Evolutionary conservation across 1,139 yeast species (phyloP), one percentile per base, ranked within the genome.

Genomic region (Pichia sp.): DNA sequence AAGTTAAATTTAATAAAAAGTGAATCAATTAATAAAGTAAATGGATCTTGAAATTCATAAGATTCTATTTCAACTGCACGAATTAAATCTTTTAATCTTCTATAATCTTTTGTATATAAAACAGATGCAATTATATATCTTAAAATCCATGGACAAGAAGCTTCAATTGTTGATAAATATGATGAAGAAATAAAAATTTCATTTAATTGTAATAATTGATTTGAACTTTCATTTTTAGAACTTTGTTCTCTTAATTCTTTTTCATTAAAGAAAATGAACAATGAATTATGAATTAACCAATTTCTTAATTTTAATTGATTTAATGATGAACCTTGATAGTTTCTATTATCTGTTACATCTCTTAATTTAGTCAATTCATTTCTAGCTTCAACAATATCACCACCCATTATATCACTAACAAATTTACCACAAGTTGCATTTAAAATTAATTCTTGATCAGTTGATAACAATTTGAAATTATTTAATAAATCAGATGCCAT

Each of bases 361-460:
- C 80, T 71, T 43, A 78, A 64, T 57, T 73, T 73, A 48, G 63
- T 64, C 45, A 78, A 62, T 58, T 76, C 81, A 51, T 73, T 77
- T 34, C 69, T 57, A 3, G 81, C 76, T 38, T 70, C 69, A 28
- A 66, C 70, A 75, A 77, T 73, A 49, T 77, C 71, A 48, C 70
- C 62, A 33, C 73, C 67, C 50, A 77, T 65, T 50, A 79, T 75
- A 52, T 76, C 81, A 35, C 77, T 68, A 1, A 83, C 80, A 20
- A 78, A 63, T 55, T 74, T 74, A 57, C 82, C 82, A 81, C 82
- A 78, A n/a, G 81, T 75, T 25, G 82, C 80, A 46, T 76, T 73
- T 40, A 73, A 60, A 48, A 73, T 69, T 49, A 72, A 61, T 28
- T 73, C 71, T 49, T 64, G 63, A 56, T 77, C 72, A 31, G 74